These are phyloP conservation scores for Proliferodiscus dingleyae DNA, from an alignment of 2,329 filamentous ascomycete genomes.

Conservation along the genomic window DNA sequence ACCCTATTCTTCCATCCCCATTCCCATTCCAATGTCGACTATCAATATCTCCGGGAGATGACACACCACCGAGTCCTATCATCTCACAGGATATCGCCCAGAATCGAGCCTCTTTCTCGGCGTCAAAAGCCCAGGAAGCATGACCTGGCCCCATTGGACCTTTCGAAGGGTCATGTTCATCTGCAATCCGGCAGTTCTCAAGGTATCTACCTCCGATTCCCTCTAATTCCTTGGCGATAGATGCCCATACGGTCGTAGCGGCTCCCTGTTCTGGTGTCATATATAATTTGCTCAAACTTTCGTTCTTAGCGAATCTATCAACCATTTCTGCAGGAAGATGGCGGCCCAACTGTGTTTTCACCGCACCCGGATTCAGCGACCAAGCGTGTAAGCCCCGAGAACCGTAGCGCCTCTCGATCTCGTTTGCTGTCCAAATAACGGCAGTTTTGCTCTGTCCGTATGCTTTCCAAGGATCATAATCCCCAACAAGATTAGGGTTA, in stretches of 20 bases:
- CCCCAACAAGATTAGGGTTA: constrained; percentile 23
- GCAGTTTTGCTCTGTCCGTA: constrained; percentile 44
- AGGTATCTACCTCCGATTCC: constrained; percentile 45
- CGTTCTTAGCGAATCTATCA: constrained; percentile 35
- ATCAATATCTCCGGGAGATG: too few relatives aligned
- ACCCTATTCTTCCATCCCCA: too few relatives aligned
- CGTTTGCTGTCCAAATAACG: constrained; percentile 42
- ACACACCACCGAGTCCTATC: too few relatives aligned
- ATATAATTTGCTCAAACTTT: constrained; percentile 1
- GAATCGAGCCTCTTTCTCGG: too few relatives aligned
- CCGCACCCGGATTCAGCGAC: constrained; percentile 39
- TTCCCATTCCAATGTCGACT: too few relatives aligned
- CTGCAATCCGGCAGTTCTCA: too few relatives aligned
- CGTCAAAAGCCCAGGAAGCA: too few relatives aligned
- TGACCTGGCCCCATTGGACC: too few relatives aligned
- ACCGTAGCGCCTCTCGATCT: constrained; percentile 42
- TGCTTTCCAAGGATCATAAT: constrained; percentile 34
- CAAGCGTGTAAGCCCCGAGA: constrained; percentile 36
- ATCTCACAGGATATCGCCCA: too few relatives aligned
- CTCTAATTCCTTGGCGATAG: constrained; percentile 27
- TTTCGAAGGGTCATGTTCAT: too few relatives aligned
- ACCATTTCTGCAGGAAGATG: constrained; percentile 38
- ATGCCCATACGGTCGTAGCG: constrained; percentile 39
- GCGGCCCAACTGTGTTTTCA: constrained; percentile 28
- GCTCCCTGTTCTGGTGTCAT: constrained; percentile 33